Percentiles rank a stretch among this genome's conserved stretches.
Conservation (phyloP, 305 asterid genomes). For the Fraxinus nigra region DNA sequence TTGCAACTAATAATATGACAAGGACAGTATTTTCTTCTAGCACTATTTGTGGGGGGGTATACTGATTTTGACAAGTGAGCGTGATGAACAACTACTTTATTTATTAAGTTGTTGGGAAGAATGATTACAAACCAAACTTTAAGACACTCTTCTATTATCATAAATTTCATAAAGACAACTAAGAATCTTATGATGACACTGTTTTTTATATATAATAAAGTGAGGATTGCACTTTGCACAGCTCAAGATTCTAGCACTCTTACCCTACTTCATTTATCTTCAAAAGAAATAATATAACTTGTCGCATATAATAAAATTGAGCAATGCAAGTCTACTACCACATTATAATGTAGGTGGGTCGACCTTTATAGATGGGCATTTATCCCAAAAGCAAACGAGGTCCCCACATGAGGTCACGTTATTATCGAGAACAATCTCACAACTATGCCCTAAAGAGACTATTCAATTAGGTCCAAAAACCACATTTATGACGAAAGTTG, state of each 20-base stretch:
- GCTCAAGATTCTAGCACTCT: neutral
- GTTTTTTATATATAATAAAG: conserved; percentile 3
- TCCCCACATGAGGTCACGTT: neutral
- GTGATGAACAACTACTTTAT: conserved; percentile 14
- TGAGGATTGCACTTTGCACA: neutral
- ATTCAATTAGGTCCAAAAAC: neutral
- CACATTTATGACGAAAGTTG: neutral
- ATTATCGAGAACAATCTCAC: neutral
- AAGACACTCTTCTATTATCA: conserved; percentile 19
- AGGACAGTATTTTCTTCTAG: neutral
- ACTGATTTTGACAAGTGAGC: neutral
- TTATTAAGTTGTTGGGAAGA: conserved; percentile 38
- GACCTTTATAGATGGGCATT: neutral
- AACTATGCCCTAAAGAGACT: neutral
- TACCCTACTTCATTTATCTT: neutral
- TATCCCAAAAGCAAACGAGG: neutral
- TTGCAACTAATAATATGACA: neutral
- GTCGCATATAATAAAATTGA: neutral
- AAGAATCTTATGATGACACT: conserved; percentile 23
- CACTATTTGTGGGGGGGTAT: neutral
- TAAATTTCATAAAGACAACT: conserved; percentile 24
- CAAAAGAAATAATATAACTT: neutral
- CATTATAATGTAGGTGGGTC: neutral
- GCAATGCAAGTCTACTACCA: neutral
- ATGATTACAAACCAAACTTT: conserved; percentile 40